Conservation (phyloP, 2,329 filamentous ascomycete genomes). For the Aspergillus eucalypticola region DNA sequence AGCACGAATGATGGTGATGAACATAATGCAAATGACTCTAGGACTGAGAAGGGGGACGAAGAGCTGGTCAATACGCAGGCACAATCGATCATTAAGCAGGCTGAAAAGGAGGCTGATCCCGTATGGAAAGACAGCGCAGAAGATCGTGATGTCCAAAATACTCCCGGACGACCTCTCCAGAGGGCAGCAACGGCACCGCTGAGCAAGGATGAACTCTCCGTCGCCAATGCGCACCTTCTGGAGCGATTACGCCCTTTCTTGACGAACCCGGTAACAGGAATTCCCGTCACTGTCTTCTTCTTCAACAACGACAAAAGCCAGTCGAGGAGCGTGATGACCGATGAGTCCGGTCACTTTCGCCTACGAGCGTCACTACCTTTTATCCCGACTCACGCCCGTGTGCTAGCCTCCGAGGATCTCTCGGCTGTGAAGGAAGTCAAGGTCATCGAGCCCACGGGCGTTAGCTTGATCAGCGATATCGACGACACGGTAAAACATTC, state of each 20-base stretch:
- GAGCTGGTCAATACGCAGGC: constrained; percentile 74
- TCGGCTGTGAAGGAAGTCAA: constrained; percentile 77
- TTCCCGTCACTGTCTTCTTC: constrained; percentile 89
- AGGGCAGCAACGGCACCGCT: constrained; percentile 54
- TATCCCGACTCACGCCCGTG: constrained; percentile 82
- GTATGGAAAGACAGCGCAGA: constrained; percentile 70
- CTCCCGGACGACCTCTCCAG: constrained; percentile 29
- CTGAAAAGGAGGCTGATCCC: constrained; percentile 68
- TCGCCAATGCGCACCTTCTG: constrained; percentile 86
- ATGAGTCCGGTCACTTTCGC: constrained; percentile 85
- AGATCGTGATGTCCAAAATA: constrained; percentile 18
- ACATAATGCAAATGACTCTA: constrained; percentile 19
- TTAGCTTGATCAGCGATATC: constrained; percentile 95
- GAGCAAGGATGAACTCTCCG: constrained; percentile 70
- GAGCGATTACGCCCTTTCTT: constrained; percentile 85
- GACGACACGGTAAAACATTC: constrained; percentile 98
- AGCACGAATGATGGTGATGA: constrained; percentile 31
- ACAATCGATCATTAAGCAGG: constrained; percentile 71
- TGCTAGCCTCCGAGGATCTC: constrained; percentile 81
- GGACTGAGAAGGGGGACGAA: constrained; percentile 51
- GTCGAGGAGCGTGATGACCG: constrained; percentile 80
- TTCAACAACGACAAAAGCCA: constrained; percentile 83
- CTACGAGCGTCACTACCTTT: constrained; percentile 82
- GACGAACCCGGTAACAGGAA: constrained; percentile 74
- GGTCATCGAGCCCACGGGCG: constrained; percentile 73